phyloP scores from a whole-genome alignment of 176 grass and related monocot species.

The Olyra latifolia region DNA sequence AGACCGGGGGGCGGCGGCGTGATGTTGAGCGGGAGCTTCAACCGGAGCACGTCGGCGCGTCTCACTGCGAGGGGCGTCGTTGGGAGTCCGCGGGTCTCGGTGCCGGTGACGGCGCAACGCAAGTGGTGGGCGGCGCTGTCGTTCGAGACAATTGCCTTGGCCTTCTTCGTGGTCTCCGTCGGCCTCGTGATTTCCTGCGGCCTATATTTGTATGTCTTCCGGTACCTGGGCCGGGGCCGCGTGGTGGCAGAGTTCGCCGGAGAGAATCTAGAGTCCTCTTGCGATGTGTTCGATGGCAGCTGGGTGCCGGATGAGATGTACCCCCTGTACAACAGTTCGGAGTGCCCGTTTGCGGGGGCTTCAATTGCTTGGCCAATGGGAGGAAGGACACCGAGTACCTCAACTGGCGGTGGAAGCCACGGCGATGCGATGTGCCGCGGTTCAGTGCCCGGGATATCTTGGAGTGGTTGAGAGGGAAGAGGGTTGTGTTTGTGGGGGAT shows the following conservation, averaged over 20 bases:
- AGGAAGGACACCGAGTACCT: conserved; percentile 75
- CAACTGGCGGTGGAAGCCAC: conserved; percentile 96
- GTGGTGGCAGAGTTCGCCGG: conserved; percentile 43
- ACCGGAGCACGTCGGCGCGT: conserved; percentile 57
- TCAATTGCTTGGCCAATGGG: conserved; percentile 93
- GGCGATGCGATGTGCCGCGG: conserved; percentile 57
- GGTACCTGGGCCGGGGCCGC: conserved; percentile 48
- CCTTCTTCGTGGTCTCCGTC: conserved; percentile 58
- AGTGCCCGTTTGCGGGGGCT: conserved; percentile 84
- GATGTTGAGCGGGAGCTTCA: conserved; percentile 71
- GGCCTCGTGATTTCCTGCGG: conserved; percentile 57
- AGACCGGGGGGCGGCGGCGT: conserved; percentile 26
- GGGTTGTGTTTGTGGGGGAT: conserved; percentile 85
- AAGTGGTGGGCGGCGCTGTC: conserved; percentile 71
- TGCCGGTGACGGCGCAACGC: conserved; percentile 36
- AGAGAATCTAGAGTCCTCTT: conserved; percentile 38
- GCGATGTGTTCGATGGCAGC: conserved; percentile 83
- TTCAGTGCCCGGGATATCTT: conserved; percentile 53
- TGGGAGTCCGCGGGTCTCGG: conserved; percentile 57
- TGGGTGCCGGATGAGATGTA: conserved; percentile 71
- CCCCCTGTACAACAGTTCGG: conserved; percentile 82
- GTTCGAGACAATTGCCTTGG: conserved; percentile 45
- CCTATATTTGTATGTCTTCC: conserved; percentile 58
- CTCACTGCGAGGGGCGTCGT: conserved; percentile 53
- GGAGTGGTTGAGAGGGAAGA: conserved; percentile 77